phyloP scores from a whole-genome alignment of 2,329 filamentous ascomycete species.

The Sarocladium oryzae region DNA sequence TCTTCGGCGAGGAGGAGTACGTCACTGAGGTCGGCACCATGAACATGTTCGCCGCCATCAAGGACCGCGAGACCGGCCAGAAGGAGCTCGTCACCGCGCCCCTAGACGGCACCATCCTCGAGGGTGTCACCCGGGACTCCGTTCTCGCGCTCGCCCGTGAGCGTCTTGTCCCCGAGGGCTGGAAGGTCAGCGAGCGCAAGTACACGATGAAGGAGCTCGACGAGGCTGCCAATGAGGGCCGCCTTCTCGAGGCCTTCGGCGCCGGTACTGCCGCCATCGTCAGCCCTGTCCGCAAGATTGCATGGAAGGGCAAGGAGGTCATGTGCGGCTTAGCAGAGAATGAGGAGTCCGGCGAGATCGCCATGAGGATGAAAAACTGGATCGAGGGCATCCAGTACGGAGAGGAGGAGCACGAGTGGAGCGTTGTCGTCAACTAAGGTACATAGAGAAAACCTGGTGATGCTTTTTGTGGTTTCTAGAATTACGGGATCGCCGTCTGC shows the following conservation, averaged over 20 bases:
- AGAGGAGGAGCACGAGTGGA: slow-evolving; percentile 89
- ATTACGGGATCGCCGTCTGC: background rate
- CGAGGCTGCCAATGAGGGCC: slow-evolving; percentile 74
- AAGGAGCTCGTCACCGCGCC: slow-evolving; percentile 94
- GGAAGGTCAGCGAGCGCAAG: slow-evolving; percentile 83
- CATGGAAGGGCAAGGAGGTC: slow-evolving; percentile 76
- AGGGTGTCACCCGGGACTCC: slow-evolving; percentile 90
- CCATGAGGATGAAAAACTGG: slow-evolving; percentile 88
- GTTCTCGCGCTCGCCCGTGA: slow-evolving; percentile 82
- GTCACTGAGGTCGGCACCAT: slow-evolving; percentile 98
- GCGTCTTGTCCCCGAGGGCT: slow-evolving; percentile 75
- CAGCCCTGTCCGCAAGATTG: slow-evolving; percentile 80
- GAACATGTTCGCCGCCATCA: slow-evolving; percentile 90
- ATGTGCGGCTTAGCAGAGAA: slow-evolving; percentile 74
- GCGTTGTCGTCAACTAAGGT: slow-evolving; percentile 33
- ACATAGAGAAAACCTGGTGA: slow-evolving; percentile 4
- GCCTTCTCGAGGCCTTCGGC: slow-evolving; percentile 89
- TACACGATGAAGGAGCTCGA: slow-evolving; percentile 84
- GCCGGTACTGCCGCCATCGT: slow-evolving; percentile 92
- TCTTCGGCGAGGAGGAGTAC: slow-evolving; percentile 92
- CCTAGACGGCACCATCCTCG: slow-evolving; percentile 91
- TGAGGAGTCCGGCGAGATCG: slow-evolving; percentile 83
- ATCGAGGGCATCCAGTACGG: slow-evolving; percentile 95
- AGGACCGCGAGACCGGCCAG: slow-evolving; percentile 79
- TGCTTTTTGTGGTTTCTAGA: slow-evolving; percentile 1